Base-by-base conservation (phyloP, 2,329 filamentous ascomycete species). In the Purpureocillium takamizusanense region DNA sequence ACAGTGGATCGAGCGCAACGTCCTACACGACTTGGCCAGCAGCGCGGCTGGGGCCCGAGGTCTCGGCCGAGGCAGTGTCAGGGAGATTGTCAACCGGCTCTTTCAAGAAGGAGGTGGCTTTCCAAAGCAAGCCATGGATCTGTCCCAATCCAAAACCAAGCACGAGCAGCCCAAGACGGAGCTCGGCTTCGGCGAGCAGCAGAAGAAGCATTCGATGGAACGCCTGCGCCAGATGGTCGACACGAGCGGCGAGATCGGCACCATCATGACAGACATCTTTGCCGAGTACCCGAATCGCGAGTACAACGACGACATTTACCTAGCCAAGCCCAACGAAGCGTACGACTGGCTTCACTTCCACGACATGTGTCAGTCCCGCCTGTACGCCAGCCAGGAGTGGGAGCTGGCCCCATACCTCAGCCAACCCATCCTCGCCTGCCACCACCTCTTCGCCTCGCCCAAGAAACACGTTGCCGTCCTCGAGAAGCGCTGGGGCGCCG, bases 341-440 rank as follows among this genome's bases (percentile, higher is more conserved):
- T 94, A 95, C 59, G 90, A 95, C 53, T 98, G 92, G 92, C 75
- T 98, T 39, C 72, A 94, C 58, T 97, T 98, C 61, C 86, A 95
- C 60, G 92, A 97, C 52, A 68, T 70, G 1, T 80, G 94, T 45
- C 87, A 86, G 17, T 80, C 81, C 1, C 78, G 81, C 30, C 73
- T 97, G 2, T 94, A 81, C 55, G 67, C 78, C n/a, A 81, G 76
- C 42, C 90, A 95, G 57, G 89, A 94, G 40, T 98, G 92, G 85
- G 92, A 98, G 59, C 67, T 98, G 13, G 77, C 76, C 1, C 81
- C 86, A 0, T 98, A 98, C 57, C 74, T 97, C 35, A 86, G 81
- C 51, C 85, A 92, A 48, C 82, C 90, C 0, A 75, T 92, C 13
- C 74, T 97, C 2, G 92, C 86, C 4, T 95, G 94, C 54, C 94